Percentiles rank a stretch among this genome's conserved stretches.
These are phyloP conservation scores for Annulohypoxylon stygium DNA, from an alignment of 495 filamentous ascomycete genomes.

Conservation along the genomic window DNA sequence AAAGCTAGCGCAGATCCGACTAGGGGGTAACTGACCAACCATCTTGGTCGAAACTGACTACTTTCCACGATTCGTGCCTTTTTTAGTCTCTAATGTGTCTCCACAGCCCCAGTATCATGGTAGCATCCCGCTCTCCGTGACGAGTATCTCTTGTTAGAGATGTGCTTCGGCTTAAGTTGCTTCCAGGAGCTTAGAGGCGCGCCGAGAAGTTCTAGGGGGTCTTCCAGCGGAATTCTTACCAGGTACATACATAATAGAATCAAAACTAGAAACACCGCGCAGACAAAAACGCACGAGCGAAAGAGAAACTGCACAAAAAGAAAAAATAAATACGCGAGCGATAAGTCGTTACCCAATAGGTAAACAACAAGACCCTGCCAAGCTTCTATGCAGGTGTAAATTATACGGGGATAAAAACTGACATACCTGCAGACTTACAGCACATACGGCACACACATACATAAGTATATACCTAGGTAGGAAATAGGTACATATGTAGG, in stretches of 20 bases:
- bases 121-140: constrained; percentile 52
- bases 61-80: constrained; percentile 35
- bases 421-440: not conserved
- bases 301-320: constrained; percentile 6
- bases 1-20: constrained; percentile 41
- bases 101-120: constrained; percentile 43
- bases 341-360: constrained; percentile 14
- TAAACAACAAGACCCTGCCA: constrained; percentile 31
- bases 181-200: constrained; percentile 34
- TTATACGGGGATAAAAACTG: not conserved
- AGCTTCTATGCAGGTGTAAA: constrained; percentile 21
- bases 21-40: constrained; percentile 39
- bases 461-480: too few species aligned
- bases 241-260: constrained; percentile 12
- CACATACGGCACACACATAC: not conserved
- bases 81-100: constrained; percentile 28
- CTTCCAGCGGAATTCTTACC: constrained; percentile 20
- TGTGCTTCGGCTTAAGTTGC: constrained; percentile 56
- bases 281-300: constrained; percentile 23
- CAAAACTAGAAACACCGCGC: constrained; percentile 15
- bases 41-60: constrained; percentile 7
- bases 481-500: not conserved
- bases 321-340: not conserved
- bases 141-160: constrained; percentile 53
- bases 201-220: constrained; percentile 33